Base-by-base conservation (phyloP, 768 basidiomycete genomes). In the Cubamyces lactineus region DNA sequence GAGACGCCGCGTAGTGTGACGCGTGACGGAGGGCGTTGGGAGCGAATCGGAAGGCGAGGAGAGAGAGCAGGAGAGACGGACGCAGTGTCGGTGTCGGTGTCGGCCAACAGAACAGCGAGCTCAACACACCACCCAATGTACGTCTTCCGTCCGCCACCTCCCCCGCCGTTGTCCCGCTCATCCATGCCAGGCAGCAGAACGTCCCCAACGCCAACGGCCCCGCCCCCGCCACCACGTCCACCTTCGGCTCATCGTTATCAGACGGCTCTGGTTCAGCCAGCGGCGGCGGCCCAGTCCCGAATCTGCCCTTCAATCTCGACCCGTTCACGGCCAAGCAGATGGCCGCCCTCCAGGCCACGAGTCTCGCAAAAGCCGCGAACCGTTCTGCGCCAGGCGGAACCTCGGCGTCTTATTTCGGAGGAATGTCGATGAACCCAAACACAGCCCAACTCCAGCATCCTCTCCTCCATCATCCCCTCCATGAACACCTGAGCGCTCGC, bases 311-410 rank as follows among this genome's bases (percentile, higher is more conserved):
- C 77, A 75, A 75, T 69, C 79, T 91, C 65, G 88, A 92, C 74
- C 78, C 87, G 61, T 80, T 82, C 53, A 80, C 85, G 47, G 87
- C 87, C 61, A 93, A 92, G 74, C 91, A 93, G 76, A 89, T 92
- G 84, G 88, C 89, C 30, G 87, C 87, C 11, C 83, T 92, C 66
- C 86, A 80, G 68, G 86, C 82, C 56, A 87, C 80, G 51, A 85
- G 80, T 67, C 80, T 84, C 67, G 82, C 84, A 70, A 80, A 86
- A 75, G 81, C 84, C 66, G 76, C 79, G 62, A 83, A 82, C 70
- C 84, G 82, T 65, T 73, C 69, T 68, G 70, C 80, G 78, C 62
- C 75, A 63, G 66, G 73, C 73, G 66, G 74, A 84, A 85, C 82
- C 75, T 84, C 88, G 83, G 86, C 79, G 69, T 72, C 86, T 80